Evolutionary conservation across 495 filamentous ascomycete genomes (phyloP).

Genomic region (Tricharina praecox): DNA sequence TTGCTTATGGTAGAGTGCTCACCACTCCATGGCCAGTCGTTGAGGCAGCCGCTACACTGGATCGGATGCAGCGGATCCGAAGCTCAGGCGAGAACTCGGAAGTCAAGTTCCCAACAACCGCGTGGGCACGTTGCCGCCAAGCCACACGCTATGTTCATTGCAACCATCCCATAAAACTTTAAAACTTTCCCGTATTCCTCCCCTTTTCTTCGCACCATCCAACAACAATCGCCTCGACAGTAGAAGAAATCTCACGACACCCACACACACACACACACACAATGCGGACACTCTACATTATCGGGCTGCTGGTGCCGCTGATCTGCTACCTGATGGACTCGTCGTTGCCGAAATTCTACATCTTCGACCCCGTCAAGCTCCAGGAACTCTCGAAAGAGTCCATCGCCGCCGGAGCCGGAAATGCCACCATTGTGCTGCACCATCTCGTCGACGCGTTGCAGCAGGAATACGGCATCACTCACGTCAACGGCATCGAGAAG

Average conservation of each 20-base stretch:
- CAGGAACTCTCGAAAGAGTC: conserved; percentile 48
- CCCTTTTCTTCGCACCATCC: too few relatives aligned
- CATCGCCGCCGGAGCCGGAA: conserved; percentile 54
- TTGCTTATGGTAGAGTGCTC: too few relatives aligned
- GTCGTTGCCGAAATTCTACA: conserved; percentile 56
- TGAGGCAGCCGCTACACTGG: too few relatives aligned
- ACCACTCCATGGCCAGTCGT: too few relatives aligned
- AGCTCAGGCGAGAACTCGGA: too few relatives aligned
- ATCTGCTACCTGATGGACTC: conserved; percentile 48
- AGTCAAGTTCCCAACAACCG: too few relatives aligned
- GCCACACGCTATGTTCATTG: too few relatives aligned
- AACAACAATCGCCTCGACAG: too few relatives aligned
- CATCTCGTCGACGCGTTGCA: conserved; percentile 35
- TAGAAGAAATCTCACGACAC: background rate
- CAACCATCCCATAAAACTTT: too few relatives aligned
- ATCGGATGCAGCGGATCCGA: too few relatives aligned
- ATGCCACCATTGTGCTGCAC: conserved; percentile 38
- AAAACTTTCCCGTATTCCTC: too few relatives aligned
- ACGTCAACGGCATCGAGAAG: conserved; percentile 37
- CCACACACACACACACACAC: background rate
- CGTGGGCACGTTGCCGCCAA: too few relatives aligned
- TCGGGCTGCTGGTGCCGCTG: conserved; percentile 33
- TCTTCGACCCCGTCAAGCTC: conserved; percentile 52
- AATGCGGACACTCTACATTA: conserved; percentile 1
- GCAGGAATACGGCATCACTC: conserved; percentile 32